phyloP scores from a whole-genome alignment of 2,329 filamentous ascomycete species.

The Pseudovirgaria hyperparasitica region DNA sequence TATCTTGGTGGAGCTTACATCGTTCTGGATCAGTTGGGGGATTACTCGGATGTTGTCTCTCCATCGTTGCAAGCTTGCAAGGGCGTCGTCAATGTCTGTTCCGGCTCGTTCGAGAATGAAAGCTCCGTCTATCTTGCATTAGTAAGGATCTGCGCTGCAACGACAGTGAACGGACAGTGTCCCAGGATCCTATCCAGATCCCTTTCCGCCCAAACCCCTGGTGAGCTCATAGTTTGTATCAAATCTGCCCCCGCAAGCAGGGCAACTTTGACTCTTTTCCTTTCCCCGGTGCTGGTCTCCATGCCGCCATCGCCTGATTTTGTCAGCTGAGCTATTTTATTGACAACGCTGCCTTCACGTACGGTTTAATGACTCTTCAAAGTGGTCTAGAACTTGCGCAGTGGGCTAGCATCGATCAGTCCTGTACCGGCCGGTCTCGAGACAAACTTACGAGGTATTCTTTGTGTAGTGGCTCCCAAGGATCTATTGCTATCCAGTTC shows the following conservation, averaged over 20 bases:
- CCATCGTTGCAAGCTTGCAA: constrained; percentile 70
- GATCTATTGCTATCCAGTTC: constrained; percentile 24
- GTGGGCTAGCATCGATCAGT: too few relatives aligned
- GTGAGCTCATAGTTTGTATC: constrained; percentile 39
- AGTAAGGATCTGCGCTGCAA: constrained; percentile 26
- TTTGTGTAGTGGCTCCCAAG: constrained; percentile 65
- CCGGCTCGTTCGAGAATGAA: constrained; percentile 82
- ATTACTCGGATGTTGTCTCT: constrained; percentile 81
- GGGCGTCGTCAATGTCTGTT: constrained; percentile 73
- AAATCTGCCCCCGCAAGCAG: constrained; percentile 59
- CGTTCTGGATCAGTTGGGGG: constrained; percentile 75
- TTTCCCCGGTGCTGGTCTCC: constrained; percentile 51
- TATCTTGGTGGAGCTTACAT: constrained; percentile 73
- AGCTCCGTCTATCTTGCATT: constrained; percentile 40
- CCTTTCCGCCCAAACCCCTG: constrained; percentile 61
- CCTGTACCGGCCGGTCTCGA: too few relatives aligned
- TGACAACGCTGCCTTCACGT: too few relatives aligned
- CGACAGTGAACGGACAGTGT: constrained; percentile 70
- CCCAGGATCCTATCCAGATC: constrained; percentile 84
- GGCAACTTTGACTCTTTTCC: constrained; percentile 59
- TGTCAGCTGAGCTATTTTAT: too few relatives aligned
- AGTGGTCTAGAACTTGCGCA: constrained; percentile 80
- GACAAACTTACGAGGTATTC: too few relatives aligned
- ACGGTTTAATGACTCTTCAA: constrained; percentile 83
- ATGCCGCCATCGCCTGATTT: constrained; percentile 63